A percentile compares a stretch with the other conserved stretches of the same genome.
These are phyloP conservation scores for Irpex sp. DNA, from an alignment of 1,284 basidiomycete genomes.

Conservation along the genomic window DNA sequence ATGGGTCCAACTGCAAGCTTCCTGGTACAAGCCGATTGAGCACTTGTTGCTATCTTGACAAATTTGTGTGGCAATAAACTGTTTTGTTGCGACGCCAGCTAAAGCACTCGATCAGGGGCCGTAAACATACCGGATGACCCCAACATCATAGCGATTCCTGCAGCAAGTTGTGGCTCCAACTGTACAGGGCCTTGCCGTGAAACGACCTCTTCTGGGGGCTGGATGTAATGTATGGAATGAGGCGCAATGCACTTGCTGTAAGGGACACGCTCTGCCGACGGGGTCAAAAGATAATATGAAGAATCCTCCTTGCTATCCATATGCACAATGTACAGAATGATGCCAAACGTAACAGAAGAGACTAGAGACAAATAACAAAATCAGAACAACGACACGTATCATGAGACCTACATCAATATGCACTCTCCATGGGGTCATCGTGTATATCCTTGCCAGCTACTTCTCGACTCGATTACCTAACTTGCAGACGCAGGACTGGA, in stretches of 20 bases:
- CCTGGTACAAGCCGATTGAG: too few relatives aligned
- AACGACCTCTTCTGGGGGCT: too few relatives aligned
- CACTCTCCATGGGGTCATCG: neutral
- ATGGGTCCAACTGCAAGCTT: too few relatives aligned
- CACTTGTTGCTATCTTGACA: too few relatives aligned
- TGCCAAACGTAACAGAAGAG: neutral
- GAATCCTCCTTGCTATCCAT: neutral
- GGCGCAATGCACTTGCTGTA: neutral
- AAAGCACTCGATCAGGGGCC: too few relatives aligned
- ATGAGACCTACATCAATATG: neutral
- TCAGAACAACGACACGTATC: neutral
- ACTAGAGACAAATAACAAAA: neutral
- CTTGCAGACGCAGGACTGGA: conserved; percentile 3
- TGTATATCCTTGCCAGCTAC: neutral
- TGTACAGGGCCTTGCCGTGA: too few relatives aligned
- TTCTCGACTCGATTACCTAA: neutral
- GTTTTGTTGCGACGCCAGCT: too few relatives aligned
- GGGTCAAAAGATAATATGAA: neutral
- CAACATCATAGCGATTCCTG: too few relatives aligned
- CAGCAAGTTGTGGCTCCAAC: too few relatives aligned
- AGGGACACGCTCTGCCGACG: neutral
- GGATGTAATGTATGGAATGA: neutral
- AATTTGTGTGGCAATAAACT: too few relatives aligned
- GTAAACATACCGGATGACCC: too few relatives aligned
- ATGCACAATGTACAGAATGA: conserved; percentile 3